Evolutionary conservation across 2,329 filamentous ascomycete genomes (phyloP).

Genomic region (Dothistroma septosporum): DNA sequence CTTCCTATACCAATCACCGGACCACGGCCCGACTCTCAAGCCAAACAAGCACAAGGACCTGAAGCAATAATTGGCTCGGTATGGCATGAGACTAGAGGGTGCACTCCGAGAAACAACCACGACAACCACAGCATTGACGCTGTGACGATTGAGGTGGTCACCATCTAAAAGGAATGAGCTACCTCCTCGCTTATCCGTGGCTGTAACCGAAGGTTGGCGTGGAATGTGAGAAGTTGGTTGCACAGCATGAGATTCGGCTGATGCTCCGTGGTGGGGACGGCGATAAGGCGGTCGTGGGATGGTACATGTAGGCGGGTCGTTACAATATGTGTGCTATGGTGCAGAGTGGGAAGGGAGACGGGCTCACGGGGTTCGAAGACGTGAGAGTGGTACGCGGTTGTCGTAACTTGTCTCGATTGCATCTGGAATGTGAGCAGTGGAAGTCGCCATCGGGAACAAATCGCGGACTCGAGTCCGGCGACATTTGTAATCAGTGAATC

Average conservation of each 20-base stretch:
- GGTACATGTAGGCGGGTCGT: background rate
- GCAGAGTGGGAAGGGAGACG: too few species aligned
- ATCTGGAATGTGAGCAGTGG: too few species aligned
- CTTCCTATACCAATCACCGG: background rate
- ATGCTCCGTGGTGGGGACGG: background rate
- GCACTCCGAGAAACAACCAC: constrained; percentile 4
- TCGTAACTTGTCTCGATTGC: too few species aligned
- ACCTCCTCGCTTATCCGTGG: background rate
- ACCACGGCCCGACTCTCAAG: constrained; percentile 1
- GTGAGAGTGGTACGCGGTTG: too few species aligned
- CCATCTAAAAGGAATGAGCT: too few species aligned
- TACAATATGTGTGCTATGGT: too few species aligned
- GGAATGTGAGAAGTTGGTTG: background rate
- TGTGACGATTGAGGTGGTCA: background rate
- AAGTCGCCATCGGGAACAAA: too few species aligned
- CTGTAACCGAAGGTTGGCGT: background rate
- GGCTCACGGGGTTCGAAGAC: too few species aligned
- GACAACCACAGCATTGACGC: background rate
- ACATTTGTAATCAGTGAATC: background rate
- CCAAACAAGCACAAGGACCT: background rate
- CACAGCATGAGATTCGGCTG: background rate
- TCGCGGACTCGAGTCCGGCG: background rate
- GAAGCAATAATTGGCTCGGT: background rate
- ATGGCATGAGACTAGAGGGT: background rate
- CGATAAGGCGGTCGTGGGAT: too few species aligned